Conservation (phyloP, 2,329 filamentous ascomycete species). For the Colletotrichum limetticola region DNA sequence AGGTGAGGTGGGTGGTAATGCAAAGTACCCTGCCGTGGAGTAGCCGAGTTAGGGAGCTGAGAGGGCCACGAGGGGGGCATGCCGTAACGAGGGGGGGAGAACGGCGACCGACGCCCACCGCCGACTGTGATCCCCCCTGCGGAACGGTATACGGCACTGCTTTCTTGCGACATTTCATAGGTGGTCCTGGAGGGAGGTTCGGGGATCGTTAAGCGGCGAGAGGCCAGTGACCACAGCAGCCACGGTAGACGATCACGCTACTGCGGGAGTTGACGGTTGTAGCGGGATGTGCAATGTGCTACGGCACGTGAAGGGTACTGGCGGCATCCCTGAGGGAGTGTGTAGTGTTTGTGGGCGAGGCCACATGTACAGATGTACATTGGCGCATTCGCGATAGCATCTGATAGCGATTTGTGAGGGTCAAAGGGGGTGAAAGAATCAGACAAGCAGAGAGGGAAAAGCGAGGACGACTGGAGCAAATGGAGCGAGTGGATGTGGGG, state of each 20-base stretch:
- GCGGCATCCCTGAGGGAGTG: not conserved
- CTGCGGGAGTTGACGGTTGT: not conserved
- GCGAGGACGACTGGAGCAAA: not conserved
- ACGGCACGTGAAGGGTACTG: not conserved
- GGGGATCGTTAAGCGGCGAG: conserved; percentile 5
- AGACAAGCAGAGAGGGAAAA: not conserved
- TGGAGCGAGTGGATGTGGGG: conserved; percentile 7
- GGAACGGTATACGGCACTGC: not conserved
- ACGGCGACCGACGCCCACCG: not conserved
- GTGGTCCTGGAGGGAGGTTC: not conserved
- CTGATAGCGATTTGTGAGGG: not conserved
- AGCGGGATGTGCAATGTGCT: not conserved
- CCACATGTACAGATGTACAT: not conserved
- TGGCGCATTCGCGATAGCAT: not conserved
- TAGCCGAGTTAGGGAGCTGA: not conserved
- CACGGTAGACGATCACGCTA: not conserved
- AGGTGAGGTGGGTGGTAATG: not conserved
- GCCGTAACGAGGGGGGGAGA: too few species aligned
- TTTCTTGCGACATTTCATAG: not conserved
- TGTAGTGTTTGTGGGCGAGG: not conserved
- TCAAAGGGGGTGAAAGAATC: not conserved
- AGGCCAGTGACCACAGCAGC: not conserved
- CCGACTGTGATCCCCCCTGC: not conserved
- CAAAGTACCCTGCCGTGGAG: not conserved
- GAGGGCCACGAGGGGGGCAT: not conserved